These are phyloP conservation scores for Teratosphaeria nubilosa DNA, from an alignment of 2,329 filamentous ascomycete species.

Conservation along the genomic window DNA sequence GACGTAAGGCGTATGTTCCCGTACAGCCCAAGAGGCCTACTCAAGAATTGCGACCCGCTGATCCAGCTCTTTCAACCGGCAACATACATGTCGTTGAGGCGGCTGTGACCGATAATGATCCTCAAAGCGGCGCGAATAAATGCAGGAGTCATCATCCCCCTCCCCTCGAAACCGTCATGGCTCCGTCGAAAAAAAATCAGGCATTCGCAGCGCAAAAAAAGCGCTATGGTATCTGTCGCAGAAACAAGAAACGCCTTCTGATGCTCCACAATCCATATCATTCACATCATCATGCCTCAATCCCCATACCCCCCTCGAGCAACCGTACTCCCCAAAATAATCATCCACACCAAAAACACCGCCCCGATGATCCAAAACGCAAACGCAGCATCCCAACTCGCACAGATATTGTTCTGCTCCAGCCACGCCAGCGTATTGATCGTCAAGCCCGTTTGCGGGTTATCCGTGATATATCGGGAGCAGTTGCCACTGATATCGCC, in stretches of 20 bases:
- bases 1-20: too few relatives aligned
- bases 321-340: slow-evolving; percentile 42
- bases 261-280: not conserved
- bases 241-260: not conserved
- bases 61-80: too few relatives aligned
- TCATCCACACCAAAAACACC: slow-evolving; percentile 58
- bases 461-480: slow-evolving; percentile 45
- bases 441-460: slow-evolving; percentile 37
- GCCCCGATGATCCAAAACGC: slow-evolving; percentile 54
- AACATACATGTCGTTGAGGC: too few relatives aligned
- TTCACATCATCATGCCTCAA: not conserved
- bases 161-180: not conserved
- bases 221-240: not conserved
- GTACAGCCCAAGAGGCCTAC: too few relatives aligned
- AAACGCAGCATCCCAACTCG: slow-evolving; percentile 54
- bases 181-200: not conserved
- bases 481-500: slow-evolving; percentile 51
- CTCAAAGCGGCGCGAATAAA: too few relatives aligned
- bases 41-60: too few relatives aligned
- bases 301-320: slow-evolving; percentile 21
- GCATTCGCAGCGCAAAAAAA: not conserved
- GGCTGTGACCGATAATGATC: too few relatives aligned
- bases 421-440: slow-evolving; percentile 51
- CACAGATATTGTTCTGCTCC: slow-evolving; percentile 53
- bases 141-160: not conserved